These are phyloP conservation scores for Amesomyces nigricolor DNA, from an alignment of 2,329 filamentous ascomycete genomes.

Conservation along the genomic window DNA sequence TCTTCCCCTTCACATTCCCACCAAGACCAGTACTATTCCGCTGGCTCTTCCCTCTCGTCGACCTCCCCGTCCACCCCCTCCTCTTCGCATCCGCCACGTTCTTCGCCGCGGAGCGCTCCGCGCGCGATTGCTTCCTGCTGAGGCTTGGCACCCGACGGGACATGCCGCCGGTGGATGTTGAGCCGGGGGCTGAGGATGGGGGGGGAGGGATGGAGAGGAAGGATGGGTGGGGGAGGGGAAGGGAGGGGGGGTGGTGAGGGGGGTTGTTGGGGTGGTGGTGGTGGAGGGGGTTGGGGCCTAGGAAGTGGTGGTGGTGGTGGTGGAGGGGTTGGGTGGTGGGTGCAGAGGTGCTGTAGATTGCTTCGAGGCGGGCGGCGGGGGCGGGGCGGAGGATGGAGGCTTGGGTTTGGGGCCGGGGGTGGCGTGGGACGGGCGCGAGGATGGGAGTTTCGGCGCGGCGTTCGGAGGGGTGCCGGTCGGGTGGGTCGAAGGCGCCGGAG, in stretches of 20 bases:
- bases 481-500: slow-evolving; percentile 47
- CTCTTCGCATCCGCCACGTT: slow-evolving; percentile 57
- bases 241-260: not conserved
- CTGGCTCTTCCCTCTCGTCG: slow-evolving; percentile 33
- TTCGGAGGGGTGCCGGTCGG: slow-evolving; percentile 32
- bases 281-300: too few species aligned
- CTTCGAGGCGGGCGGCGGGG: slow-evolving; percentile 48
- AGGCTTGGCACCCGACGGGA: slow-evolving; percentile 39
- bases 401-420: slow-evolving; percentile 38
- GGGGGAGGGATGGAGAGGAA: not conserved
- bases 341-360: slow-evolving; percentile 40
- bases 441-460: slow-evolving; percentile 41
- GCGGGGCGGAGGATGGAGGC: slow-evolving; percentile 38
- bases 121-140: slow-evolving; percentile 47
- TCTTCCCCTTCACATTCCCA: slow-evolving; percentile 28
- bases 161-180: slow-evolving; percentile 32
- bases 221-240: not conserved
- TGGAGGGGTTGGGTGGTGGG: too few species aligned
- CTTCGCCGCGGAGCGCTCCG: slow-evolving; percentile 55
- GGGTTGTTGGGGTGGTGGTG: too few species aligned
- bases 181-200: slow-evolving; percentile 27
- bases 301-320: too few species aligned
- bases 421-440: slow-evolving; percentile 46
- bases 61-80: slow-evolving; percentile 48
- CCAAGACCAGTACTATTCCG: slow-evolving; percentile 19